Evolutionary conservation across 139 green algal species (phyloP), one percentile per base, ranked within the genome.

Genomic region (Micractinium conductrix): DNA sequence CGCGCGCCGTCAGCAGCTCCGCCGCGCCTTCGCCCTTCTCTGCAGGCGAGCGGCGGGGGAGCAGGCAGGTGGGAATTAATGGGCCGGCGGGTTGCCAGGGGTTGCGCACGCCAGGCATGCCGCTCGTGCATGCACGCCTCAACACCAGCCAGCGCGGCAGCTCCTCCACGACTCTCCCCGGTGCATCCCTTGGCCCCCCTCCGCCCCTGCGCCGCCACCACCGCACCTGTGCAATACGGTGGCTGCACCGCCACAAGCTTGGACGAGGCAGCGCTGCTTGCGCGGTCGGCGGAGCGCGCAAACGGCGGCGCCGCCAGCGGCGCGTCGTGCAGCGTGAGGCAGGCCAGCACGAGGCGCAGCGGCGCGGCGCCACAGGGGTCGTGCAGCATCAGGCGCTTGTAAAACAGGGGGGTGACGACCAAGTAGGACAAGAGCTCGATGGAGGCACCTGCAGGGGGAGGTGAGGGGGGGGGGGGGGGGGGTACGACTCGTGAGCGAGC

Each of bases 361-460:
- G 87, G 72, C n/a, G 85, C 85, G 6, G 88, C 83, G 21, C 84
- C 84, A 0, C 68, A 74, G 30, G 79, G 28, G 42, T 92, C 81
- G 63, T 89, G 83, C 30, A 84, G 74, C 69, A 91, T 84, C 17
- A 91, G 70, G 60, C 85, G 72, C 50, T 89, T 53, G 70, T 88
- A 91, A 81, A 91, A 88, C 6, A 89, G 75, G 1, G 85, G 86
- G 10, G 81, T 85, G 69, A 89, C 74, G 50, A 35, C 58, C 37
- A 91, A 48, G 65, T 83, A 84, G 50, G 88, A 80, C 37, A 91
- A 80, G 28, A 91, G 48, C 74, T 91, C 86, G 24, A 90, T 85
- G 40, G 86, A 79, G 1, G 73, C 86, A 43, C 88, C 88, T 75
- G 85, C 40, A 75, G 22, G 30, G 7, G 75, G 33, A 50, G 75